Evolutionary conservation across 2,329 filamentous ascomycete genomes (phyloP).

Genomic region (Zymoseptoria passerinii): DNA sequence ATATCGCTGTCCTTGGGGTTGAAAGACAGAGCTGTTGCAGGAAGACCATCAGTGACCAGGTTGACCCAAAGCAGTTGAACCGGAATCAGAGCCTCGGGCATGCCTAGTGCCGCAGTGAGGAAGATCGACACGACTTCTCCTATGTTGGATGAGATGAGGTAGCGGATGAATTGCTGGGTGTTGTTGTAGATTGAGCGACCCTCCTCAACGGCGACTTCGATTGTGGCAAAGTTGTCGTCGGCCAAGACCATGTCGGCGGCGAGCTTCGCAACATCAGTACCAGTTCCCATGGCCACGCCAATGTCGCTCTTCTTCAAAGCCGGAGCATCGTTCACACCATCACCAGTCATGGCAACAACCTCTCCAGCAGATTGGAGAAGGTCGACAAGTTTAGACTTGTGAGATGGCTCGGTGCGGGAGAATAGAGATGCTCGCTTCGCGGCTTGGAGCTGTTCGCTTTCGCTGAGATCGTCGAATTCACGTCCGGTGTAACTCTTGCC

Average conservation of each 20-base stretch:
- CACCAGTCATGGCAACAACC: slow-evolving; percentile 98
- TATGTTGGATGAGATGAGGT: slow-evolving; percentile 98
- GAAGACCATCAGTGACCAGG: slow-evolving; percentile 92
- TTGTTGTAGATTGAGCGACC: slow-evolving; percentile 99
- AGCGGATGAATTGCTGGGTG: slow-evolving; percentile 98
- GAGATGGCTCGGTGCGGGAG: slow-evolving; percentile 87
- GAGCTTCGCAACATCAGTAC: slow-evolving; percentile 92
- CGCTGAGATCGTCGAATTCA: slow-evolving; percentile 80
- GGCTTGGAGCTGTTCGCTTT: slow-evolving; percentile 71
- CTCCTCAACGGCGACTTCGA: slow-evolving; percentile 91
- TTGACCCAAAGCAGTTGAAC: slow-evolving; percentile 99
- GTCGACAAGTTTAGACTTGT: slow-evolving; percentile 97
- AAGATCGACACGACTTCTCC: slow-evolving; percentile 99
- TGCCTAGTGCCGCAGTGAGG: slow-evolving; percentile 87
- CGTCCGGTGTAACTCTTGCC: slow-evolving; percentile 95
- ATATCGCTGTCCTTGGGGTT: slow-evolving; percentile 98
- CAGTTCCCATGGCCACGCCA: slow-evolving; percentile 96
- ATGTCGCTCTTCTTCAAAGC: slow-evolving; percentile 98
- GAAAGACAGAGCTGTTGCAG: slow-evolving; percentile 92
- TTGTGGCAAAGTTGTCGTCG: slow-evolving; percentile 98
- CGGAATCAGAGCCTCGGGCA: slow-evolving; percentile 94
- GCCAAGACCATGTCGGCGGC: slow-evolving; percentile 97
- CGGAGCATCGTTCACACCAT: slow-evolving; percentile 96
- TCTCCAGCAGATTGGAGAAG: slow-evolving; percentile 86
- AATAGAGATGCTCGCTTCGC: slow-evolving; percentile 83